phyloP scores from a whole-genome alignment of 2,329 filamentous ascomycete species.

The Capronia americana region DNA sequence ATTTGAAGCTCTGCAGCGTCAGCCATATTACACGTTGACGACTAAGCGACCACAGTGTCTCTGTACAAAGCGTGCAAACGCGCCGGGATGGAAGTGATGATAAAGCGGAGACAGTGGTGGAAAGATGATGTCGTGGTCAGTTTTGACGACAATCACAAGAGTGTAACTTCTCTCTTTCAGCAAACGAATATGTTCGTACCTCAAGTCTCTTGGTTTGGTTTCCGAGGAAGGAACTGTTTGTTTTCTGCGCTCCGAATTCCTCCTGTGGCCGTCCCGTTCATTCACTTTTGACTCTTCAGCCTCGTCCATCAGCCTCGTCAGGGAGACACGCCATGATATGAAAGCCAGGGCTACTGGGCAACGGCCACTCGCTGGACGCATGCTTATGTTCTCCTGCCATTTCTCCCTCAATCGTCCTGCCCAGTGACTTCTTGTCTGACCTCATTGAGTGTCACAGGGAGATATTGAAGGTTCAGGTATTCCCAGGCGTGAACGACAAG shows the following conservation, averaged over 20 bases:
- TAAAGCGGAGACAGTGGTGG: background rate
- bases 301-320: constrained; percentile 5
- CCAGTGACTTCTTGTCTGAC: background rate
- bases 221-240: background rate
- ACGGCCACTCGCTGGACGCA: background rate
- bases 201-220: background rate
- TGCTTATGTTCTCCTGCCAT: background rate
- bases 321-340: background rate
- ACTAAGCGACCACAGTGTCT: background rate
- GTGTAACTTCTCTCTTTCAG: background rate
- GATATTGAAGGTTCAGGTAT: background rate
- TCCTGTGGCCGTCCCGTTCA: background rate
- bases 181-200: background rate
- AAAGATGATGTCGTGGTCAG: constrained; percentile 4
- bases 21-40: background rate
- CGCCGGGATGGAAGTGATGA: background rate
- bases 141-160: background rate
- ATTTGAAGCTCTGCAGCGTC: background rate
- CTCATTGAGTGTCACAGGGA: background rate
- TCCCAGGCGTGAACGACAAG: background rate
- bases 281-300: background rate
- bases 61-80: background rate
- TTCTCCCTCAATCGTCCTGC: background rate
- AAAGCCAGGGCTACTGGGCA: background rate
- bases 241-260: background rate